Percentiles rank a stretch among this genome's conserved stretches.
These are phyloP conservation scores for Stagonosporopsis vannaccii DNA, from an alignment of 2,329 filamentous ascomycete genomes.

Conservation along the genomic window DNA sequence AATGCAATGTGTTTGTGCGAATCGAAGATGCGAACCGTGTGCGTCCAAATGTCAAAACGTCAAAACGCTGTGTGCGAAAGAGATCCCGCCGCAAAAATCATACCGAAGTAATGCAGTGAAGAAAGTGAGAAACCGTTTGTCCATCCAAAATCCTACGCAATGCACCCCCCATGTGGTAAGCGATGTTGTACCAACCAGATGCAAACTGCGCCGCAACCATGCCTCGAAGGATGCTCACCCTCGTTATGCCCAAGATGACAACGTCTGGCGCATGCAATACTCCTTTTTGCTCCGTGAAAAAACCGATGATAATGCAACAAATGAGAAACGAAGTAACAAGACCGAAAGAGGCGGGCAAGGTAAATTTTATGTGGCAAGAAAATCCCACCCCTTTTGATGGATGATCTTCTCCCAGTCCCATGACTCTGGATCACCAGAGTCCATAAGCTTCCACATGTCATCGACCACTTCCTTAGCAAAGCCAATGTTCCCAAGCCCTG, in stretches of 20 bases:
- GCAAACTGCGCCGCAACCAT: conserved; percentile 19
- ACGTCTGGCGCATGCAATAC: conserved; percentile 3
- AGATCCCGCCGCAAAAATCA: conserved; percentile 7
- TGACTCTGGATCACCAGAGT: conserved; percentile 61
- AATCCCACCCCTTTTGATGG: conserved; percentile 65
- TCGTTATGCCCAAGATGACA: conserved; percentile 2
- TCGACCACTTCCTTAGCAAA: conserved; percentile 64
- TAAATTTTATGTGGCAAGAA: conserved; percentile 61
- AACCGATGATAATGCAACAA: conserved; percentile 17
- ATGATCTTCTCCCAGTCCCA: conserved; percentile 72
- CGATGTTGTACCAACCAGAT: conserved; percentile 26
- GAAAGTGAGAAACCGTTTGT: conserved; percentile 12
- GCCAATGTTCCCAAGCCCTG: conserved; percentile 65
- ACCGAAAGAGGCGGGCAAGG: conserved; percentile 1
- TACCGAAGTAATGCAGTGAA: conserved; percentile 19
- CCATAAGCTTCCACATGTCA: conserved; percentile 67
- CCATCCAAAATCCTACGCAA: conserved; percentile 14
- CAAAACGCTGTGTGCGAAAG: conserved; percentile 10
- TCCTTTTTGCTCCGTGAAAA: conserved; percentile 13
- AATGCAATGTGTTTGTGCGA: conserved; percentile 22
- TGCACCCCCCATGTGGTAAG: conserved; percentile 23
- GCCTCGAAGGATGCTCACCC: conserved; percentile 9
- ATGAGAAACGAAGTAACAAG: conserved; percentile 13
- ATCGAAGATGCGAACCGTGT: conserved; percentile 4
- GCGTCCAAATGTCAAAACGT: conserved; percentile 11